phyloP scores from a whole-genome alignment of 2,329 filamentous ascomycete genomes.

The Paraphaeosphaeria minitans region DNA sequence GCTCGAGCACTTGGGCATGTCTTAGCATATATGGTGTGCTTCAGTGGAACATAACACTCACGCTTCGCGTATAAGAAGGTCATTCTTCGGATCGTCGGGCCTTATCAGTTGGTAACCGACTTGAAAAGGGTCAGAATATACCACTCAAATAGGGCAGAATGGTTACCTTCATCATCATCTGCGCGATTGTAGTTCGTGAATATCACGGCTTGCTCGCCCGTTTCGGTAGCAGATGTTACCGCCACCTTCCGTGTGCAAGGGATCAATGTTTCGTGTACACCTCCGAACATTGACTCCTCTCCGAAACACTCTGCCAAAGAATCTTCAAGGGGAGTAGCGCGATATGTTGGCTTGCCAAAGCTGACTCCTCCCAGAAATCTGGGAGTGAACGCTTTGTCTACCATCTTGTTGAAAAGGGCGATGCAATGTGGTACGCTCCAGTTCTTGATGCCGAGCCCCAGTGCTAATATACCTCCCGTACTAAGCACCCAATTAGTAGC shows the following conservation, averaged over 20 bases:
- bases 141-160: background rate
- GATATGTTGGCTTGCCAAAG: slow-evolving; percentile 30
- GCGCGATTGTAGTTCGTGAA: slow-evolving; percentile 54
- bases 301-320: slow-evolving; percentile 29
- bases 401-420: slow-evolving; percentile 46
- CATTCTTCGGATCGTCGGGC: slow-evolving; percentile 15
- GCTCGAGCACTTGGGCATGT: slow-evolving; percentile 46
- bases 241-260: slow-evolving; percentile 37
- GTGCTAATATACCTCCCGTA: slow-evolving; percentile 53
- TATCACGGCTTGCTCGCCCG: slow-evolving; percentile 48
- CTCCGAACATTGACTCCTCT: slow-evolving; percentile 43
- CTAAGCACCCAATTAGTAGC: slow-evolving; percentile 17
- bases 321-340: slow-evolving; percentile 46
- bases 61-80: slow-evolving; percentile 17
- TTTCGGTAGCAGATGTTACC: slow-evolving; percentile 48
- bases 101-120: slow-evolving; percentile 13
- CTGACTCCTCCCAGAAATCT: slow-evolving; percentile 24
- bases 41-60: slow-evolving; percentile 1
- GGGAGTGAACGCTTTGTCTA: slow-evolving; percentile 50
- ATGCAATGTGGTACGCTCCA: slow-evolving; percentile 47
- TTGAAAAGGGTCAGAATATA: background rate
- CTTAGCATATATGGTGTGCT: background rate
- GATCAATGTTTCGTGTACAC: slow-evolving; percentile 17
- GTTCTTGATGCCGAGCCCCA: slow-evolving; percentile 48
- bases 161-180: slow-evolving; percentile 37